Conservation (phyloP, 2,329 filamentous ascomycete genomes). For the Chaetomium sp. region DNA sequence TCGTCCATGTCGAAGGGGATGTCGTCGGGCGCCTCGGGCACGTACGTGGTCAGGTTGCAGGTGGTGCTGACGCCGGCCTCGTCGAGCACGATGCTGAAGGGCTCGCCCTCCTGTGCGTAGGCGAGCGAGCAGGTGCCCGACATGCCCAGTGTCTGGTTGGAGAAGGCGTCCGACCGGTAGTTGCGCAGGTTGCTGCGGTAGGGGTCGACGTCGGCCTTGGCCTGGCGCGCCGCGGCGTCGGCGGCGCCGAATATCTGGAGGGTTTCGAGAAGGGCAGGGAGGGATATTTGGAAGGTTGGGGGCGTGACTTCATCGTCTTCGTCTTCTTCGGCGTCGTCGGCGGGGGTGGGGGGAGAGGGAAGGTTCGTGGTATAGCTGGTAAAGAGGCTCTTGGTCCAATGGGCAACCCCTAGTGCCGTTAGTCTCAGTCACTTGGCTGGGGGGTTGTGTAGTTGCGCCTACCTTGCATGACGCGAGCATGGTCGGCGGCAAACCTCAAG, state of each 20-base stretch:
- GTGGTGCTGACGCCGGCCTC: conserved; percentile 86
- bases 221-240: conserved; percentile 61
- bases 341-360: conserved; percentile 32
- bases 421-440: conserved; percentile 34
- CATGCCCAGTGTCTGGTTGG: conserved; percentile 78
- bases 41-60: conserved; percentile 87
- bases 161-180: conserved; percentile 74
- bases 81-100: conserved; percentile 81
- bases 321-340: conserved; percentile 33
- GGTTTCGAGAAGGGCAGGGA: conserved; percentile 86
- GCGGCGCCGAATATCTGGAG: conserved; percentile 94
- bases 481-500: conserved; percentile 84
- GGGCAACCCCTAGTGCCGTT: conserved; percentile 64
- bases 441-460: conserved; percentile 35
- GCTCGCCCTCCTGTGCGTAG: conserved; percentile 73
- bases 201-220: conserved; percentile 60
- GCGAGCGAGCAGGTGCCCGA: conserved; percentile 82
- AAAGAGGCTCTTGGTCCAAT: conserved; percentile 87
- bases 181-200: conserved; percentile 64
- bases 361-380: conserved; percentile 76
- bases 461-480: conserved; percentile 91
- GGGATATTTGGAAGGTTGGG: conserved; percentile 82
- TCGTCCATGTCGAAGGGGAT: conserved; percentile 86
- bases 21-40: conserved; percentile 71
- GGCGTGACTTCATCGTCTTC: conserved; percentile 47